Base-by-base conservation (phyloP, 163 green algal species). In the Prototheca cutis region DNA sequence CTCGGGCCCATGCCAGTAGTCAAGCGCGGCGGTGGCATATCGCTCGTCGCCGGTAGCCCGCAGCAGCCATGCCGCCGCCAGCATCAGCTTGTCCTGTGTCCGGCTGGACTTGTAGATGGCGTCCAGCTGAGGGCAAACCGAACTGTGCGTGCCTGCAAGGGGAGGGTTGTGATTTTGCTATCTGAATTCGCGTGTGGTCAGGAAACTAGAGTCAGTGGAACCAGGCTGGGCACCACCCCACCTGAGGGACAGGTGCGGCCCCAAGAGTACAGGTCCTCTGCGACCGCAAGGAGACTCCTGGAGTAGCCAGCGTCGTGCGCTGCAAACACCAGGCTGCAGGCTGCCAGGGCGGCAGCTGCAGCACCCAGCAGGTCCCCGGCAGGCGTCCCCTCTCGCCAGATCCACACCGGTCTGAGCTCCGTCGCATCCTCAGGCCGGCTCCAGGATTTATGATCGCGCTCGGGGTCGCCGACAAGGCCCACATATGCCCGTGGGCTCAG, bases 11-110 rank as follows among this genome's bases (percentile, higher is more conserved):
- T 53, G 17, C 25, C 24, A 68, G 33, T 56, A 39, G 6, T n/a
- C 31, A 0, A 56, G 30, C 29, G 54, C 40, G 24, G 58, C 64
- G 27, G 34, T 39, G 6, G 66, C 45, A 36, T 62, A 67, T 4
- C 7, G 48, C 49, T 31, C 27, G 0, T 59, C 25, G 5, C 47
- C 40, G 5, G 70, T 77, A 19, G 65, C 70, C 24, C 55, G 34
- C 48, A 69, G 70, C 7, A 77, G 55, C 70, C 70, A 77, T 3
- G 60, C 25, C 23, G 62, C 62, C 24, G 40, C 64, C 48, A 53
- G 67, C 18, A 66, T 61, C 45, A 77, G 53, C 52, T 77, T 66
- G 42, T 77, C 70, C 19, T 49, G 23, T 32, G 30, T 69, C 27
- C 45, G 45, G 27, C 28, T 52, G 60, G 34, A 62, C 19, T 54